These are phyloP conservation scores for Pleurotus pulmonarius DNA, from an alignment of 768 basidiomycete species.

Conservation along the genomic window DNA sequence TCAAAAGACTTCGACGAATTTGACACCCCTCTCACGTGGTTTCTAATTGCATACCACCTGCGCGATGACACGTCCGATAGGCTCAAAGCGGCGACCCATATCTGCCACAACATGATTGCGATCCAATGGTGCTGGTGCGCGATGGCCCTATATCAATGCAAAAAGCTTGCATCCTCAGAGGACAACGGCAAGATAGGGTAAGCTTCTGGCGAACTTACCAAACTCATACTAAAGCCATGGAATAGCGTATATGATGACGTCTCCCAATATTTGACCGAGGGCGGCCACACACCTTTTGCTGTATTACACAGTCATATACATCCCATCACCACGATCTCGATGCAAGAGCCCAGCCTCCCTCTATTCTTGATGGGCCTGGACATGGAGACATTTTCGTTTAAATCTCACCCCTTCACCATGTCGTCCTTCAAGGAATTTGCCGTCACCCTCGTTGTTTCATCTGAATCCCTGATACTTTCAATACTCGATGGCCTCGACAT, in stretches of 20 bases:
- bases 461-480: neutral
- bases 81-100: neutral
- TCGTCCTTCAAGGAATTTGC: neutral
- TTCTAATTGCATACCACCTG: slow-evolving; percentile 7
- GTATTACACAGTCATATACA: neutral
- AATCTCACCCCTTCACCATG: neutral
- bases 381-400: neutral
- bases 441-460: neutral
- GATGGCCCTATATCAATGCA: neutral
- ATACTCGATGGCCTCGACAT: neutral
- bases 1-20: neutral
- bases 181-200: neutral
- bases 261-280: neutral
- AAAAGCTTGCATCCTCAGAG: neutral
- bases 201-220: neutral
- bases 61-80: neutral
- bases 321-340: slow-evolving; percentile 1
- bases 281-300: neutral
- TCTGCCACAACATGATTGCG: neutral
- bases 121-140: slow-evolving; percentile 6
- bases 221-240: neutral
- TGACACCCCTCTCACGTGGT: neutral
- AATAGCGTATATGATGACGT: neutral
- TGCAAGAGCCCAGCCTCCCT: slow-evolving; percentile 5
- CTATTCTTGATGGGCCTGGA: neutral